Evolutionary conservation across 441 rosid genomes (phyloP).

Genomic region (Arabidopsis hybrid): DNA sequence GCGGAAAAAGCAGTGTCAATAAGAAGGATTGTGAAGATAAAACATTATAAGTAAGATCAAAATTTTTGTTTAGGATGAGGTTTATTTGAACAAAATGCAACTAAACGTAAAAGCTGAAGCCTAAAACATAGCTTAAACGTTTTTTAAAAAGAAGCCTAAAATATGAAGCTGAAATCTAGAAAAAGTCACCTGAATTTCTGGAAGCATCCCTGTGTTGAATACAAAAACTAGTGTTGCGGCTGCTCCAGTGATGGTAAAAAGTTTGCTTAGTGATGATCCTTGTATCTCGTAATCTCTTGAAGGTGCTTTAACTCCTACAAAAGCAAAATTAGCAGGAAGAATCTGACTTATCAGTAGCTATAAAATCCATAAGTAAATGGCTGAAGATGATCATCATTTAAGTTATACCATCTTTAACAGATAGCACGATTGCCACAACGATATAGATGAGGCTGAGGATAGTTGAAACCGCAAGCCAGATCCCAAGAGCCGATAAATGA

Average conservation of each 20-base stretch:
- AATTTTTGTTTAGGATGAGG: not conserved
- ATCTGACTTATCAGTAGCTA: slow-evolving; percentile 13
- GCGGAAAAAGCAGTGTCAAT: not conserved
- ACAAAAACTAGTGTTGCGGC: slow-evolving; percentile 85
- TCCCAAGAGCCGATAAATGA: slow-evolving; percentile 81
- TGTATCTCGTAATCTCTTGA: slow-evolving; percentile 77
- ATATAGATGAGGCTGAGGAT: slow-evolving; percentile 73
- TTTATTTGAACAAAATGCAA: not conserved
- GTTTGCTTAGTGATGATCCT: slow-evolving; percentile 54
- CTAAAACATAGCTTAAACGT: too few relatives aligned
- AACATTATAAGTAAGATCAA: too few relatives aligned
- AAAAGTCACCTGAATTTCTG: slow-evolving; percentile 82
- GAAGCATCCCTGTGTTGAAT: slow-evolving; percentile 96
- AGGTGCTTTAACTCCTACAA: slow-evolving; percentile 65
- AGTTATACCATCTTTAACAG: slow-evolving; percentile 66
- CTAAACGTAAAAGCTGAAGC: not conserved
- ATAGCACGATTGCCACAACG: slow-evolving; percentile 61
- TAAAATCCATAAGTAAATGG: not conserved
- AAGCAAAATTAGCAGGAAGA: slow-evolving; percentile 8
- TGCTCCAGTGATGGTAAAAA: slow-evolving; percentile 80
- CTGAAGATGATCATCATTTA: slow-evolving; percentile 14
- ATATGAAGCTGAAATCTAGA: not conserved
- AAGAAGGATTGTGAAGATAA: not conserved
- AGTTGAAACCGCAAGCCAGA: slow-evolving; percentile 89
- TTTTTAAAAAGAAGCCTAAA: not conserved